Conservation (phyloP, 177 flowering plant species). For the Vitis hybrid region DNA sequence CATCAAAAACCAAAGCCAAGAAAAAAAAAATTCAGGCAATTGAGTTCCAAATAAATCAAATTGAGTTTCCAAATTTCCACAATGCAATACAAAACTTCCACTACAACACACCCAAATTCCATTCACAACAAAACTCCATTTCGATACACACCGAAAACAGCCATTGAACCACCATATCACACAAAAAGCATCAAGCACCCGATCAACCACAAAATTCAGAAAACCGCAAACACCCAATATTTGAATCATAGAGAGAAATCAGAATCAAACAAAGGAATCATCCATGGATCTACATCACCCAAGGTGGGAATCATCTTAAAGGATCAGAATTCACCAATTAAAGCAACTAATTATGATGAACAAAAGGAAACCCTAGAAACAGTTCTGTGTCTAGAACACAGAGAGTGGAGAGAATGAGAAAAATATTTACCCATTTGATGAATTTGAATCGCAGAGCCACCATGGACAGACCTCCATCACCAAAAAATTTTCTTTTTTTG, state of each 20-base stretch:
- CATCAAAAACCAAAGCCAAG: too few relatives aligned
- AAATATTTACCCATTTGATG: slow-evolving; percentile 22
- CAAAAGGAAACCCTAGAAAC: slow-evolving; percentile 14
- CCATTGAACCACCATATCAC: neutral
- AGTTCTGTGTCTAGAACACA: neutral
- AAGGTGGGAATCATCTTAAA: neutral
- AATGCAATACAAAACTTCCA: neutral
- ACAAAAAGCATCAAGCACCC: neutral
- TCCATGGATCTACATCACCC: slow-evolving; percentile 4
- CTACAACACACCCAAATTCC: too few relatives aligned
- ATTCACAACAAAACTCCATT: too few relatives aligned
- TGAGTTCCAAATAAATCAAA: too few relatives aligned
- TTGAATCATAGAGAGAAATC: neutral
- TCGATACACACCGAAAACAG: too few relatives aligned
- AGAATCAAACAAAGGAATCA: neutral
- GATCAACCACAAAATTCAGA: too few relatives aligned
- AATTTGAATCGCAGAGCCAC: slow-evolving; percentile 39
- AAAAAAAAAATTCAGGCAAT: too few relatives aligned
- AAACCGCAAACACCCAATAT: too few relatives aligned
- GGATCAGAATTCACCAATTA: neutral
- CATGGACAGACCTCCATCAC: slow-evolving; percentile 37
- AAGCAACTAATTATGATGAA: neutral
- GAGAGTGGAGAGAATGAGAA: slow-evolving; percentile 1
- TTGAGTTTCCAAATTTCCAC: neutral
- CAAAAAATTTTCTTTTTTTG: slow-evolving; percentile 7